These are phyloP conservation scores for Rhodotorula paludigena DNA, from an alignment of 768 basidiomycete genomes.

Conservation along the genomic window DNA sequence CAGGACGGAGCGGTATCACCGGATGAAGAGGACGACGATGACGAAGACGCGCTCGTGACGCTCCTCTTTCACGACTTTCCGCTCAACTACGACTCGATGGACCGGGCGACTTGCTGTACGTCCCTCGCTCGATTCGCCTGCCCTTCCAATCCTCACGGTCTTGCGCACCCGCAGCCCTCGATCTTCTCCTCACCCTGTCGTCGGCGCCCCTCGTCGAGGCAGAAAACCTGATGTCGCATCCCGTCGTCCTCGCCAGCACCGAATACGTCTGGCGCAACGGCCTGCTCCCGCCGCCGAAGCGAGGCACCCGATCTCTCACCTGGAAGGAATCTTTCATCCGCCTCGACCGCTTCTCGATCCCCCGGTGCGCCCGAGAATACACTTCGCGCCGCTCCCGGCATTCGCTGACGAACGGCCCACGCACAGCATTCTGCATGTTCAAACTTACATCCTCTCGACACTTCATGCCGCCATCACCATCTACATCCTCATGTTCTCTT, in stretches of 20 bases:
- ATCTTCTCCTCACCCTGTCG: slow-evolving; percentile 35
- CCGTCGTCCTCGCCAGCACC: slow-evolving; percentile 38
- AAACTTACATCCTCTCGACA: slow-evolving; percentile 34
- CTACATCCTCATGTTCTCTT: slow-evolving; percentile 39
- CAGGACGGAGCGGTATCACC: not conserved
- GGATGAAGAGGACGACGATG: slow-evolving; percentile 17
- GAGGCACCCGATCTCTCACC: not conserved
- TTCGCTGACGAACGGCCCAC: not conserved
- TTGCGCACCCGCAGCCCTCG: slow-evolving; percentile 20
- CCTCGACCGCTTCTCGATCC: slow-evolving; percentile 37
- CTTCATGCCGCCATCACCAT: slow-evolving; percentile 34
- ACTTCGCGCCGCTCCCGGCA: not conserved
- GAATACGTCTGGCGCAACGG: slow-evolving; percentile 41
- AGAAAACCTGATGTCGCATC: slow-evolving; percentile 38
- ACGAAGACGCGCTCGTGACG: slow-evolving; percentile 36
- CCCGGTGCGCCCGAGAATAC: too few relatives aligned
- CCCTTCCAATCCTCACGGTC: too few relatives aligned
- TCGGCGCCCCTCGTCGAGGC: slow-evolving; percentile 37
- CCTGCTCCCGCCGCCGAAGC: slow-evolving; percentile 16
- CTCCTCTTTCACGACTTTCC: slow-evolving; percentile 37
- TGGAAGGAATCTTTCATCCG: slow-evolving; percentile 33
- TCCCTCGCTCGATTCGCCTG: not conserved
- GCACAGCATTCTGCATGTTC: slow-evolving; percentile 20
- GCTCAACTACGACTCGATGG: slow-evolving; percentile 38
- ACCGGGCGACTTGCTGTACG: slow-evolving; percentile 38